These are phyloP conservation scores for Microthyrium microscopicum DNA, from an alignment of 2,329 filamentous ascomycete genomes.

Conservation along the genomic window DNA sequence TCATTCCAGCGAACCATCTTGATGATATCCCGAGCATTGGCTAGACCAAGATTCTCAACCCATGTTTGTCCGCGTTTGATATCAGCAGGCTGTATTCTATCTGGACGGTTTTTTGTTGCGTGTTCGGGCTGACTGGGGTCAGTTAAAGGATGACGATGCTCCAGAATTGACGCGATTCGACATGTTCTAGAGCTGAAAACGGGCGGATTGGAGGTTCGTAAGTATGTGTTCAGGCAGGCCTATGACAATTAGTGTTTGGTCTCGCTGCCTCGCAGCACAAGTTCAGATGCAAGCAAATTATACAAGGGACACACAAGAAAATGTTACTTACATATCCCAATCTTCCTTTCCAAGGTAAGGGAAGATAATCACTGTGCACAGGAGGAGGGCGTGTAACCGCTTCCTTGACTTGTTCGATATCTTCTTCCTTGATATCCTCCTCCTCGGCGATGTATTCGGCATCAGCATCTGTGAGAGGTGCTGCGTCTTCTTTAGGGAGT, in stretches of 20 bases:
- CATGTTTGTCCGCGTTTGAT: conserved; percentile 51
- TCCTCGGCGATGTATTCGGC: no score
- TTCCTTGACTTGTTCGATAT: conserved; percentile 42
- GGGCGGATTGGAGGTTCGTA: conserved; percentile 63
- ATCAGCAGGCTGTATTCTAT: conserved; percentile 53
- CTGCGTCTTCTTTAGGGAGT: conserved; percentile 3
- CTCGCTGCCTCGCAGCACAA: no score
- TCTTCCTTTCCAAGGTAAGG: conserved; percentile 78
- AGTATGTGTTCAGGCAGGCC: conserved; percentile 87
- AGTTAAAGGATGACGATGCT: conserved; percentile 67
- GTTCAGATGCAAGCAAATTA: conserved; percentile 9
- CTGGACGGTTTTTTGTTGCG: conserved; percentile 69
- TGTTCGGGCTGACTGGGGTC: conserved; percentile 66
- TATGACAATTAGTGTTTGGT: conserved; percentile 14
- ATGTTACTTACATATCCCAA: conserved; percentile 55
- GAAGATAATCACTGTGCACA: conserved; percentile 68
- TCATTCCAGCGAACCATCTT: conserved; percentile 91
- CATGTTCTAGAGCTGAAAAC: conserved; percentile 87
- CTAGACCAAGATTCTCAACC: conserved; percentile 59
- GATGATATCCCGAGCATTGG: conserved; percentile 66
- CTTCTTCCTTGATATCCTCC: conserved; percentile 35
- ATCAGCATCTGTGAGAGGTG: conserved; percentile 24
- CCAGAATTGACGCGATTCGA: conserved; percentile 75
- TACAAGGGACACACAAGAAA: conserved; percentile 3
- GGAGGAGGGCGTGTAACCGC: conserved; percentile 51